A percentile compares a stretch with the other conserved stretches of the same genome.
phyloP scores from a whole-genome alignment of 352 stramenopile genomes.

The Pythium insidiosum region DNA sequence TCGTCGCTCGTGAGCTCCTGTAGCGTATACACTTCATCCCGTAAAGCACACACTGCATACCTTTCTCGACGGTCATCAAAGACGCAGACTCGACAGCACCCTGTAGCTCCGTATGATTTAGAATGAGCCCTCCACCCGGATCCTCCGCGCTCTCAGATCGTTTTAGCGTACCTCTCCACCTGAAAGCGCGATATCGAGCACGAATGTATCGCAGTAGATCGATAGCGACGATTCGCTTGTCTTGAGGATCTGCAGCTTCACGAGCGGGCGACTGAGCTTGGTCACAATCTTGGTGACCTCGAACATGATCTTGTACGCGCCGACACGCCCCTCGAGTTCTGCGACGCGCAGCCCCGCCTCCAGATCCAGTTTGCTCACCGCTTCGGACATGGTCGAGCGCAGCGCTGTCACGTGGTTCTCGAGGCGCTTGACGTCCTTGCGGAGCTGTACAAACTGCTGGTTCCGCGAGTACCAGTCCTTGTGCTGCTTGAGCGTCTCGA shows the following conservation, averaged over 20 bases:
- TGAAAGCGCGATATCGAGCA: slow-evolving; percentile 74
- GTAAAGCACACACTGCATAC: slow-evolving; percentile 6
- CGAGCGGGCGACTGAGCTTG: slow-evolving; percentile 73
- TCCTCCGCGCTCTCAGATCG: no score
- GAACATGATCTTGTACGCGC: slow-evolving; percentile 86
- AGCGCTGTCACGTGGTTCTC: slow-evolving; percentile 69
- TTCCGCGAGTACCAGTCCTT: slow-evolving; percentile 86
- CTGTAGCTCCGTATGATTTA: not conserved
- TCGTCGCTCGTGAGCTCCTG: not conserved
- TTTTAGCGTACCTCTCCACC: slow-evolving; percentile 55
- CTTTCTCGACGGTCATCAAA: slow-evolving; percentile 66
- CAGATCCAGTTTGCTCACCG: slow-evolving; percentile 76
- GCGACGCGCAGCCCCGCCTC: slow-evolving; percentile 75
- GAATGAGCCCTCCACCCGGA: no score
- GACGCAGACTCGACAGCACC: not conserved
- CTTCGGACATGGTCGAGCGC: slow-evolving; percentile 64
- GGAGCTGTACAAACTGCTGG: slow-evolving; percentile 84
- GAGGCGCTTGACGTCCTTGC: slow-evolving; percentile 76
- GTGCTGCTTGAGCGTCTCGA: slow-evolving; percentile 85
- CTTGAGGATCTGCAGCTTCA: slow-evolving; percentile 84
- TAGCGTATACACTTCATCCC: not conserved
- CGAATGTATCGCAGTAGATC: slow-evolving; percentile 86
- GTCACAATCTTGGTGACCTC: slow-evolving; percentile 85
- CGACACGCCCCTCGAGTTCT: slow-evolving; percentile 77
- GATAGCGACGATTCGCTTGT: slow-evolving; percentile 79